These are phyloP conservation scores for Xylariaceae sp. DNA, from an alignment of 2,329 filamentous ascomycete species.

Conservation along the genomic window DNA sequence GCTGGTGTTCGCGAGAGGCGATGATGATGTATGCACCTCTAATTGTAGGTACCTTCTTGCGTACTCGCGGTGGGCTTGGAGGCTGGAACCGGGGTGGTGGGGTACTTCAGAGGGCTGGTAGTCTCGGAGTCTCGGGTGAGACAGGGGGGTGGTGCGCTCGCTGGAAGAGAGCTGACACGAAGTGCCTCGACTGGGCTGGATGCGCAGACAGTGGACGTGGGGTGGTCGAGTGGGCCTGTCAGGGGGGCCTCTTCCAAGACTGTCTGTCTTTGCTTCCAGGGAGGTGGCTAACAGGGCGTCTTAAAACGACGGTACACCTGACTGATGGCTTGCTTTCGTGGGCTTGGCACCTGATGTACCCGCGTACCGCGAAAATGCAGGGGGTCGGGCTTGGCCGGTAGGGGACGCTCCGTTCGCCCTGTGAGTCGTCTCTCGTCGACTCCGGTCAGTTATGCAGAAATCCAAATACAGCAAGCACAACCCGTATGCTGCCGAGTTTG, in stretches of 20 bases:
- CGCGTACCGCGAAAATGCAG: conserved; percentile 12
- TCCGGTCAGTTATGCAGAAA: conserved; percentile 7
- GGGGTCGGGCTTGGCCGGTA: conserved; percentile 12
- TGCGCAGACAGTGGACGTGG: conserved; percentile 4
- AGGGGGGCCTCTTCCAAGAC: conserved; percentile 6
- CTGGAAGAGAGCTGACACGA: conserved; percentile 27
- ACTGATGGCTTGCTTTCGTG: neutral
- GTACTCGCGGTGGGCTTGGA: neutral
- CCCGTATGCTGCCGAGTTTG: conserved; percentile 5
- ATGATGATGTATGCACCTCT: no score
- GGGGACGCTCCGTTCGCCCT: conserved; percentile 8
- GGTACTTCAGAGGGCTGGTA: conserved; percentile 14
- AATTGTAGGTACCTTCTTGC: neutral
- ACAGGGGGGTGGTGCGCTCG: conserved; percentile 18
- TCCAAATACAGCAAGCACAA: neutral
- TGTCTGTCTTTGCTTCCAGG: conserved; percentile 10
- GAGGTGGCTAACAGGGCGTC: conserved; percentile 15
- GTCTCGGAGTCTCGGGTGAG: conserved; percentile 4
- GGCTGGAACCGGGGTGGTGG: conserved; percentile 10
- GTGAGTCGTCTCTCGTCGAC: neutral
- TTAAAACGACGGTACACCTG: conserved; percentile 14
- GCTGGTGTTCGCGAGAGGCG: no score
- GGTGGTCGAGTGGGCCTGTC: conserved; percentile 18
- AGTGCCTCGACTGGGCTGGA: conserved; percentile 24
- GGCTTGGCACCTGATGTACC: conserved; percentile 5